Percentiles rank a stretch among this genome's conserved stretches.
Conservation (phyloP, 495 filamentous ascomycete species). For the Tuber brumale region DNA sequence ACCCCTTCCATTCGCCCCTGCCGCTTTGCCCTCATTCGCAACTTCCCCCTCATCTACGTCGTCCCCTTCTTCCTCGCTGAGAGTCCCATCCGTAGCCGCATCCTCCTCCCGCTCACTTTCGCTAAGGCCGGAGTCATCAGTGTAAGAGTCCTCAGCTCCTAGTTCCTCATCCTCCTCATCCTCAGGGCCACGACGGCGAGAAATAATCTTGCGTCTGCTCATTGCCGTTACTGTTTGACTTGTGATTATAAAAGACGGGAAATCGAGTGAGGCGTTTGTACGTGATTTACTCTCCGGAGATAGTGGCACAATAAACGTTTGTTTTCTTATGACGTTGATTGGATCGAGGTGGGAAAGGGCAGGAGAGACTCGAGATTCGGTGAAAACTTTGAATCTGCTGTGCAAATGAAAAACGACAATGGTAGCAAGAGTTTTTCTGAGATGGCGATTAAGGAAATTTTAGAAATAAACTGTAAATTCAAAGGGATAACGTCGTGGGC, state of each 20-base stretch:
- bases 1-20: slow-evolving; percentile 14
- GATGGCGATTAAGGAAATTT: background rate
- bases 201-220: slow-evolving; percentile 32
- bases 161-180: slow-evolving; percentile 35
- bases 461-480: background rate
- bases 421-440: background rate
- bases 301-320: background rate
- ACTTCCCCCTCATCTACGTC: slow-evolving; percentile 23
- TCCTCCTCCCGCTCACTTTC: slow-evolving; percentile 27
- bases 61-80: slow-evolving; percentile 37
- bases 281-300: background rate
- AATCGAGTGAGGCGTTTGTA: background rate
- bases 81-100: slow-evolving; percentile 26
- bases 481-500: slow-evolving; percentile 22
- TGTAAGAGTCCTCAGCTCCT: slow-evolving; percentile 33
- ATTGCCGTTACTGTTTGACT: slow-evolving; percentile 9
- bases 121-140: slow-evolving; percentile 37
- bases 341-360: background rate
- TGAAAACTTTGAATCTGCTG: background rate
- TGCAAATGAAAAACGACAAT: background rate
- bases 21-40: slow-evolving; percentile 15
- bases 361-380: background rate
- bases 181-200: slow-evolving; percentile 25
- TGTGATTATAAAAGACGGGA: background rate
- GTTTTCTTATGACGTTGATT: background rate